phyloP scores from a whole-genome alignment of 768 basidiomycete species.

The Kwoniella europaea region DNA sequence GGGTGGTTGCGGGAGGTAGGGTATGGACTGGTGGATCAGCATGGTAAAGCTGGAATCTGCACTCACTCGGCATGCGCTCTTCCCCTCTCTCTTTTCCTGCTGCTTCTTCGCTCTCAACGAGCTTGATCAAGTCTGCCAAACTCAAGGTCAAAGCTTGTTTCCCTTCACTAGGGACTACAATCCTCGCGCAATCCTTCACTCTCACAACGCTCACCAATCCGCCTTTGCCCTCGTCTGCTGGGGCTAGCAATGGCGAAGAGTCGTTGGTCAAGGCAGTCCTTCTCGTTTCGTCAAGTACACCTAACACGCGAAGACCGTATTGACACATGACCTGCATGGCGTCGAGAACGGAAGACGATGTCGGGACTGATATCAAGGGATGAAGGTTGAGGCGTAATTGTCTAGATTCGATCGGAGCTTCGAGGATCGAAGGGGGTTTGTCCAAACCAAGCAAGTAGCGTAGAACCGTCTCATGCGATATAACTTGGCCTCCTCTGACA shows the following conservation, averaged over 20 bases:
- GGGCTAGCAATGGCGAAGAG: conserved; percentile 28
- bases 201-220: conserved; percentile 37
- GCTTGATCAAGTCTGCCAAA: conserved; percentile 37
- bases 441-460: conserved; percentile 33
- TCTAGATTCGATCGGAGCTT: conserved; percentile 18
- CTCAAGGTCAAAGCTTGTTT: conserved; percentile 42
- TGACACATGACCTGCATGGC: conserved; percentile 49
- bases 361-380: conserved; percentile 41
- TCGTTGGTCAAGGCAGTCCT: not conserved
- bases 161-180: conserved; percentile 45
- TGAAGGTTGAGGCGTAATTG: conserved; percentile 29
- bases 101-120: conserved; percentile 30
- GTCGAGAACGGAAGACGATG: conserved; percentile 38
- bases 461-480: conserved; percentile 33
- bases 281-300: conserved; percentile 26
- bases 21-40: conserved; percentile 37
- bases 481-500: conserved; percentile 17
- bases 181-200: conserved; percentile 31
- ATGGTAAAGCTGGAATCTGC: not conserved
- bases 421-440: conserved; percentile 23
- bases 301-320: conserved; percentile 37
- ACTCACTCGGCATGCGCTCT: conserved; percentile 46
- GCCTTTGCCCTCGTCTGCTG: conserved; percentile 19
- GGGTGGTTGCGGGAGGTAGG: conserved; percentile 31
- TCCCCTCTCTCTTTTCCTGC: conserved; percentile 39